These are phyloP conservation scores for Aspergillus egyptiacus DNA, from an alignment of 495 filamentous ascomycete species.

Conservation along the genomic window DNA sequence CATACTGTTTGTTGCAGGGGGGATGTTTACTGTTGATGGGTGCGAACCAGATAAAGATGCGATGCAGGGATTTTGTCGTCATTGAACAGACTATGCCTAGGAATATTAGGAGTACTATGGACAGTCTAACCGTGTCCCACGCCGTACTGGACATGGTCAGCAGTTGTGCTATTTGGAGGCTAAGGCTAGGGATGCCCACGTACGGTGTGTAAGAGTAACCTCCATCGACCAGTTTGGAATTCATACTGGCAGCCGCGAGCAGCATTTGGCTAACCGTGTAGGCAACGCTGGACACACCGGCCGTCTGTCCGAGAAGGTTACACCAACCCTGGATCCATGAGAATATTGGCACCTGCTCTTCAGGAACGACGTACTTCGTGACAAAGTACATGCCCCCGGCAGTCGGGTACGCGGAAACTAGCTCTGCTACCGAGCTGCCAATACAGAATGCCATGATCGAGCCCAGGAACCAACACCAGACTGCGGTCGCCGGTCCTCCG, in stretches of 20 bases:
- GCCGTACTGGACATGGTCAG: slow-evolving; percentile 44
- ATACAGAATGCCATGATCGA: slow-evolving; percentile 64
- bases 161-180: neutral
- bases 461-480: slow-evolving; percentile 68
- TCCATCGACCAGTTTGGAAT: slow-evolving; percentile 42
- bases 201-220: slow-evolving; percentile 46
- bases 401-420: slow-evolving; percentile 59
- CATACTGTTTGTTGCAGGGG: neutral
- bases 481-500: slow-evolving; percentile 64
- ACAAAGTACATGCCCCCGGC: slow-evolving; percentile 63
- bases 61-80: slow-evolving; percentile 57
- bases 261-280: slow-evolving; percentile 57
- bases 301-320: slow-evolving; percentile 56
- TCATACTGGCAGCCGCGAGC: slow-evolving; percentile 52
- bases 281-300: slow-evolving; percentile 51
- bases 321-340: slow-evolving; percentile 60
- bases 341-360: slow-evolving; percentile 51
- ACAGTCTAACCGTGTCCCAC: slow-evolving; percentile 56
- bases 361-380: slow-evolving; percentile 54
- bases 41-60: slow-evolving; percentile 64
- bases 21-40: slow-evolving; percentile 58
- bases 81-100: slow-evolving; percentile 62
- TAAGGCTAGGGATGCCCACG: neutral
- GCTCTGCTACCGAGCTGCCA: slow-evolving; percentile 57
- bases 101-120: slow-evolving; percentile 50